Base-by-base conservation (phyloP, 495 filamentous ascomycete species). In the Daldinia vernicosa region DNA sequence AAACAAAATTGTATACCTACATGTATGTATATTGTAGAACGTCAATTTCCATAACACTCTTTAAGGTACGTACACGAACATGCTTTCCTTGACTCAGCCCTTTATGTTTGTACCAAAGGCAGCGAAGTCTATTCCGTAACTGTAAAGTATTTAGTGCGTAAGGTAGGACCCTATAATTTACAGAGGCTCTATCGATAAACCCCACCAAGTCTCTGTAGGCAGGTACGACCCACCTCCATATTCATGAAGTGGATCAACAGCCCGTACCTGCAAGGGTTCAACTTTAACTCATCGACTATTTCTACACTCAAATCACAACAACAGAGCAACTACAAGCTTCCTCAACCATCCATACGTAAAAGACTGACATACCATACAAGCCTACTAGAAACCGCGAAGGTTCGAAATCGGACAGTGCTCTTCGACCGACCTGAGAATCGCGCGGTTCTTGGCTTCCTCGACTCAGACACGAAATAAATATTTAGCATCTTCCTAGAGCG, bases 161-260 rank as follows among this genome's bases (percentile, higher is more conserved):
- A 51, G 24, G 26, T 30, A 56, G 28, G 53, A 33, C 28, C 53
- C 53, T 56, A 17, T 35, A 19, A 35, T 33, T 17, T 33, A 19
- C 37, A 56, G 14, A 45, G 19, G 17, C 9, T 8, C 40, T 63
- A 63, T 63, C 60, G 60, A 63, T 63, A 55, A 32, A 40, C 60
- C 60, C 60, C 60, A 51, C 60, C 15, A 56, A 35, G 17, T 47
- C 19, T 24, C 43, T 47, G 43, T 47, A 47, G 43, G 43, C 43
- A 47, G 43, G 43, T 47, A 47, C 17, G 43, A 40, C 15, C 5
- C 6, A 40, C 39, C 15, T 39, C 4, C 2, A 33, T 33, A 14
- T n/a, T 45, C 40, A 39, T 45, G 40, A 45, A 19, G n/a, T 45
- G n/a, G n/a, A 17, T 47, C 43, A 9, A 47, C 43, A 9, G 17